Base-by-base conservation (phyloP, 805 yeast species). In the Nakazawaea populi region DNA sequence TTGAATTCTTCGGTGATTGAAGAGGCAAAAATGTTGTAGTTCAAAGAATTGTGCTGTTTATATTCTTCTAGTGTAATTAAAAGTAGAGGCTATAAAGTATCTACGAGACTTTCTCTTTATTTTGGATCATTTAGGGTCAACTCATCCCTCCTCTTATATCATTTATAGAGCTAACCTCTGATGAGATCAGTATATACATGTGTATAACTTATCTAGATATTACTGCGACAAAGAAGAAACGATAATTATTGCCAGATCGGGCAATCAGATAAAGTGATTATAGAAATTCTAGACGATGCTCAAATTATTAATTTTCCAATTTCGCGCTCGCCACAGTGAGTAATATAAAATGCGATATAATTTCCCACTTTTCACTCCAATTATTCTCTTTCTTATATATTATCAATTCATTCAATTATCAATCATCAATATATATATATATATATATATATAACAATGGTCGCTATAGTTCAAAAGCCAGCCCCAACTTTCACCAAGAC, bases 401-500 rank as follows among this genome's bases (percentile, higher is more conserved):
- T 32, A 32, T 32, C 35, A 32, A 32, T 32, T 32, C 8, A 32
- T 32, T 32, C 11, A 32, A 32, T 32, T 9, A 32, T 32, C 8
- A 8, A 32, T 32, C 35, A 5, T 37, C 42, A 37, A 9, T 10
- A 43, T 31, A 43, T 6, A 27, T 11, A 8, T 34, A 18, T 11
- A 8, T 34, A 18, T 6, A 30, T 42, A 29, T n/a, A 30, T n/a
- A 30, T 42, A 30, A 72, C 60, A 78, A 92, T 91, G 97, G 90
- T 83, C 69, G 90, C 96, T 57, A 75, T 76, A 65, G 89, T 92
- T 67, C 96, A 90, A 78, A 84, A 89, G 72, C 96, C 92, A 71
- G 99, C 99, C 68, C 99, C 99, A 73, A 61, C 82, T 54, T 94
- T 94, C 88, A 87, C 79, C 73, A 94, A 92, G 79, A 89, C 96